phyloP scores from a whole-genome alignment of 2,329 filamentous ascomycete species.

The Furcasterigmium sp. region DNA sequence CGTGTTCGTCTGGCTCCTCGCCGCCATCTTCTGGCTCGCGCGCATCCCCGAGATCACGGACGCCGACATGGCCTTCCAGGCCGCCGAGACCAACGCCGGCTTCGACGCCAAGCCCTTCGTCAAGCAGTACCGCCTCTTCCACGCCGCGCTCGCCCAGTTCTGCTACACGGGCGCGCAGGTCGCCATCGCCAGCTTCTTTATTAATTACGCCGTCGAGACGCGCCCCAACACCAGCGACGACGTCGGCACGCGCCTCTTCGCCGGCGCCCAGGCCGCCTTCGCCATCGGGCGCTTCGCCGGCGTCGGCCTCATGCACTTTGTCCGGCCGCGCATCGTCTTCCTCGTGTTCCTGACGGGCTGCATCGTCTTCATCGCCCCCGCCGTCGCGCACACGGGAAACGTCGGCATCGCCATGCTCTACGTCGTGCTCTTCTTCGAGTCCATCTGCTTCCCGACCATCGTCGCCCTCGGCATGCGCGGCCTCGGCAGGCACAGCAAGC shows the following conservation, averaged over 20 bases:
- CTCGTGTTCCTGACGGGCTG: constrained; percentile 58
- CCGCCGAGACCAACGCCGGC: constrained; percentile 45
- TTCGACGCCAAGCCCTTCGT: constrained; percentile 56
- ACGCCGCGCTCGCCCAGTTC: constrained; percentile 70
- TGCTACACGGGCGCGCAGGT: constrained; percentile 72
- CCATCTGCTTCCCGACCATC: constrained; percentile 76
- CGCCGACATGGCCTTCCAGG: constrained; percentile 60
- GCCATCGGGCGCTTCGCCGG: constrained; percentile 68
- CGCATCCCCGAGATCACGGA: constrained; percentile 68
- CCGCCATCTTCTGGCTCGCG: constrained; percentile 58
- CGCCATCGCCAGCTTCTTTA: constrained; percentile 61
- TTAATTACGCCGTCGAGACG: constrained; percentile 65
- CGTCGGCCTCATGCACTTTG: constrained; percentile 57
- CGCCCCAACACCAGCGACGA: constrained; percentile 43
- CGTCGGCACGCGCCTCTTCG: constrained; percentile 61
- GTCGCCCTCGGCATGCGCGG: constrained; percentile 57
- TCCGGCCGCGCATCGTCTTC: constrained; percentile 63
- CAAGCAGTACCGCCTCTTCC: constrained; percentile 71
- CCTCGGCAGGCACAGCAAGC: constrained; percentile 50
- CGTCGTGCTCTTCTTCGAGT: constrained; percentile 72
- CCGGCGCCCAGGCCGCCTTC: constrained; percentile 69
- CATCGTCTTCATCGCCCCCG: constrained; percentile 55
- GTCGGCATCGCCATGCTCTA: constrained; percentile 58
- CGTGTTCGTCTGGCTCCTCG: constrained; percentile 62
- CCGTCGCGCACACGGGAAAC: constrained; percentile 41